phyloP scores from a whole-genome alignment of 2,329 filamentous ascomycete species.

The Xylariaceae sp. region DNA sequence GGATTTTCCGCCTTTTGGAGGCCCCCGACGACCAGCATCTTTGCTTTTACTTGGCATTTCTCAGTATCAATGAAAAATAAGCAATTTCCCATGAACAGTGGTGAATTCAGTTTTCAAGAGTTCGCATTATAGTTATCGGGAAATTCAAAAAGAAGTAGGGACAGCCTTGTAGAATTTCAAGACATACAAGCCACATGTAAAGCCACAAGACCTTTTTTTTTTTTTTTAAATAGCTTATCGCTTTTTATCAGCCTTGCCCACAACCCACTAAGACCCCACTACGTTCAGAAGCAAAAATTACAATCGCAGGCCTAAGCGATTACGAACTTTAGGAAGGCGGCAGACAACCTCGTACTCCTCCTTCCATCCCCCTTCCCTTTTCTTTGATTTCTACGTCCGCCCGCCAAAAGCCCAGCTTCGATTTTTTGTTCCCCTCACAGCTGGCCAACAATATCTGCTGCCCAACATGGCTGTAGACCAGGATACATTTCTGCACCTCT shows the following conservation, averaged over 20 bases:
- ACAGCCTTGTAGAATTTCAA: conserved; percentile 23
- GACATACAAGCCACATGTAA: conserved; percentile 20
- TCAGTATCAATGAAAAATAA: background rate
- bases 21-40: conserved; percentile 28
- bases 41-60: conserved; percentile 29
- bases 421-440: conserved; percentile 8
- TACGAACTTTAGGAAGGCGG: no score
- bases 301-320: conserved; percentile 17
- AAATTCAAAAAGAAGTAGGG: conserved; percentile 12
- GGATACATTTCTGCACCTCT: conserved; percentile 91
- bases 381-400: conserved; percentile 18
- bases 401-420: conserved; percentile 14
- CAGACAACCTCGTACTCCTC: no score
- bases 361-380: no score
- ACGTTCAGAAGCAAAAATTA: conserved; percentile 26
- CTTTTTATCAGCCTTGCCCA: conserved; percentile 23
- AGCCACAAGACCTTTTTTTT: conserved; percentile 5
- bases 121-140: background rate
- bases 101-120: background rate
- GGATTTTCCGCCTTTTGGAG: conserved; percentile 30
- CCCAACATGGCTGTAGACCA: conserved; percentile 77
- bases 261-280: conserved; percentile 21
- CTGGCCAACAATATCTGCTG: conserved; percentile 29
- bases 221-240: conserved; percentile 4
- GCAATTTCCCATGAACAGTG: no score